Evolutionary conservation across 78 protist genomes (phyloP).

Genomic region (Dictyostelium citrinum): DNA sequence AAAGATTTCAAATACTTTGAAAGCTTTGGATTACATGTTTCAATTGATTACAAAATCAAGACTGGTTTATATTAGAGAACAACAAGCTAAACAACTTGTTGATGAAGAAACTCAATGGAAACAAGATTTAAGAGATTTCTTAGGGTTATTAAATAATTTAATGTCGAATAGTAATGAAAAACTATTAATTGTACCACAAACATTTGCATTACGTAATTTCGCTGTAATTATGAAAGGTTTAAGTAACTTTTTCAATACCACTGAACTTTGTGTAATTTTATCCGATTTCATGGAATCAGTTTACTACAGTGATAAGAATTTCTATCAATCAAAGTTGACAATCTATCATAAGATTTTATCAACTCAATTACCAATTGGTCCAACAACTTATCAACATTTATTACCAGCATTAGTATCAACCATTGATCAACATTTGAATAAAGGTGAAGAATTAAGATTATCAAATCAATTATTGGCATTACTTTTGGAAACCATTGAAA

Average conservation of each 20-base stretch:
- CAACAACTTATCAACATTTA: not conserved
- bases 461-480: constrained; percentile 44
- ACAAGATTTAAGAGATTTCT: constrained; percentile 9
- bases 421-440: constrained; percentile 40
- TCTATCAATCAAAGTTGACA: constrained; percentile 19
- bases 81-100: not conserved
- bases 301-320: constrained; percentile 29
- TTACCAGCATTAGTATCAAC: constrained; percentile 33
- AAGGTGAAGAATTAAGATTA: constrained; percentile 20
- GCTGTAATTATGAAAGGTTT: constrained; percentile 51
- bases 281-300: constrained; percentile 40
- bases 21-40: constrained; percentile 57
- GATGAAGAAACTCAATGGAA: constrained; percentile 32
- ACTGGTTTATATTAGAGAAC: constrained; percentile 12
- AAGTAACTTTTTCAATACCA: constrained; percentile 29
- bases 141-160: not conserved
- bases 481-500: constrained; percentile 29
- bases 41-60: constrained; percentile 50
- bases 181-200: constrained; percentile 31
- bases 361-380: constrained; percentile 13
- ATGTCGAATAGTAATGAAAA: constrained; percentile 43
- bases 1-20: constrained; percentile 63
- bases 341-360: constrained; percentile 41
- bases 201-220: constrained; percentile 53
- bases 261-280: constrained; percentile 28